Conservation (phyloP, 192 early-diverging fungal species). For the Helicostylum pulchrum region DNA sequence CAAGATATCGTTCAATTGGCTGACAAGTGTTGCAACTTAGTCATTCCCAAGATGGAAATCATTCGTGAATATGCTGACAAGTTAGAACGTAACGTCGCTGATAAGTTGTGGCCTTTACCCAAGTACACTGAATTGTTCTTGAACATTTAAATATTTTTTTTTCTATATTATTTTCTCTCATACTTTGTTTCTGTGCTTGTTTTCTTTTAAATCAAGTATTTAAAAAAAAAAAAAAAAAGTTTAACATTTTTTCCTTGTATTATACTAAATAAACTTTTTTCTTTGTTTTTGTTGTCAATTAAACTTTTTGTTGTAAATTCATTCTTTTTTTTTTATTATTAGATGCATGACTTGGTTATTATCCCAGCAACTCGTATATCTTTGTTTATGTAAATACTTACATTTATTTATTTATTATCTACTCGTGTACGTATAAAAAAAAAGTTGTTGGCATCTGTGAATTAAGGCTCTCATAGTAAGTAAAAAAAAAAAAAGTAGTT, state of each 20-base stretch:
- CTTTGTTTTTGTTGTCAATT: too few species aligned
- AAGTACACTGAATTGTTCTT: constrained; percentile 94
- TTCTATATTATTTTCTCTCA: not conserved
- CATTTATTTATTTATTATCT: too few species aligned
- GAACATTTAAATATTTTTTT: constrained; percentile 47
- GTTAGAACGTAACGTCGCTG: constrained; percentile 76
- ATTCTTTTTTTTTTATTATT: too few species aligned
- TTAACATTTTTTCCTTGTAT: constrained; percentile 8
- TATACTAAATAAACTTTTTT: constrained; percentile 5
- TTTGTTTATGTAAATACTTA: too few species aligned
- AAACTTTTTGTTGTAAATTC: too few species aligned
- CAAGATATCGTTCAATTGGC: constrained; percentile 65
- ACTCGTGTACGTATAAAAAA: too few species aligned
- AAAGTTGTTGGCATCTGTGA: too few species aligned
- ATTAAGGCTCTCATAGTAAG: too few species aligned
- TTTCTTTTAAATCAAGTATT: not conserved
- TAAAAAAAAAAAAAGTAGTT: too few species aligned
- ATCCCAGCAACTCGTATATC: too few species aligned
- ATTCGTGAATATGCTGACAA: constrained; percentile 67
- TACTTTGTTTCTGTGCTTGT: not conserved
- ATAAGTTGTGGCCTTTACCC: constrained; percentile 96
- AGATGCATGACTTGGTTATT: too few species aligned
- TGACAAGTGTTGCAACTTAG: constrained; percentile 49
- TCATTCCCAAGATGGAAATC: constrained; percentile 73
- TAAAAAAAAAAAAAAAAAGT: not conserved